phyloP scores from a whole-genome alignment of 306 rosid species.

The Quercus suber region DNA sequence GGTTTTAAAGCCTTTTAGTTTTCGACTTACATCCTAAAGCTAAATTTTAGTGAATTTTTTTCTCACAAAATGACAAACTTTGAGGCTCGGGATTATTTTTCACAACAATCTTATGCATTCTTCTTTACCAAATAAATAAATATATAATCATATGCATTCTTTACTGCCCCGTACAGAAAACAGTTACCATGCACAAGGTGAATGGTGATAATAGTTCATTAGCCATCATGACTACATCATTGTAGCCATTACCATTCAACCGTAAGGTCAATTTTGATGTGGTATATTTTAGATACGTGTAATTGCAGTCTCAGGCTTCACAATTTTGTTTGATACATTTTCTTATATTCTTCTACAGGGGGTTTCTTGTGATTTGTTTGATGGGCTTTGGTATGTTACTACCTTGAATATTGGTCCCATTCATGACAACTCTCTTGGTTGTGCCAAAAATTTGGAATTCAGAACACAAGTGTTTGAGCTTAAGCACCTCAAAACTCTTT shows the following conservation, averaged over 20 bases:
- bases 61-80: background rate
- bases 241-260: background rate
- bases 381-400: slow-evolving; percentile 87
- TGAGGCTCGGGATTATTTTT: no score
- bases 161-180: background rate
- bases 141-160: background rate
- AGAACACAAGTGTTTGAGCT: slow-evolving; percentile 57
- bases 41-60: background rate
- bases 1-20: background rate
- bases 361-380: slow-evolving; percentile 75
- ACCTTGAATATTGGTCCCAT: slow-evolving; percentile 69
- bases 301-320: background rate
- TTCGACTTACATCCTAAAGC: background rate
- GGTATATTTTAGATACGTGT: background rate
- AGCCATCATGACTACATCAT: no score
- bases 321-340: background rate
- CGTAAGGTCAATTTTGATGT: background rate
- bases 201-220: background rate
- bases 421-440: slow-evolving; percentile 76
- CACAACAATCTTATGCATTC: no score
- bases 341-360: slow-evolving; percentile 56
- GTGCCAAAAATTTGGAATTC: slow-evolving; percentile 51
- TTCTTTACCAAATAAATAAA: no score
- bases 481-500: slow-evolving; percentile 57
- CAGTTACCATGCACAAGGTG: background rate